Evolutionary conservation across 495 filamentous ascomycete genomes (phyloP).

Genomic region (Cairneyella variabilis): DNA sequence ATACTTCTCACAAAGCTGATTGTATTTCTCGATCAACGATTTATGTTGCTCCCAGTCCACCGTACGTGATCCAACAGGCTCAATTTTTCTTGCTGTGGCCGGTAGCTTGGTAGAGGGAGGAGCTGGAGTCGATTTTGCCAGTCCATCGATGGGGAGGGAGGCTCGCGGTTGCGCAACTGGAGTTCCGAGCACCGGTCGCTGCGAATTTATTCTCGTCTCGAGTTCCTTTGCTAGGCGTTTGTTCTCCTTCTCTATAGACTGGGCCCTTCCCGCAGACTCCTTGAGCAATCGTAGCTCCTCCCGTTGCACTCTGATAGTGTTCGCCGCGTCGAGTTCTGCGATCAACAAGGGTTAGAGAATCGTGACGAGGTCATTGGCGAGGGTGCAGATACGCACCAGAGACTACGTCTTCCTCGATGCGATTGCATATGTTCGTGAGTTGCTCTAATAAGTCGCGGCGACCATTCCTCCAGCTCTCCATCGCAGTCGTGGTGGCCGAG

Average conservation of each 20-base stretch:
- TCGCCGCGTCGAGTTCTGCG: conserved; percentile 19
- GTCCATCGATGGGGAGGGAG: neutral
- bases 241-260: conserved; percentile 17
- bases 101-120: neutral
- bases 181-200: neutral
- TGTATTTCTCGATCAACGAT: conserved; percentile 17
- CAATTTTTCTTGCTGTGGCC: neutral
- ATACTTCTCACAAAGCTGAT: conserved; percentile 13
- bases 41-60: conserved; percentile 10
- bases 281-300: conserved; percentile 17
- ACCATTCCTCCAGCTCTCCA: conserved; percentile 24
- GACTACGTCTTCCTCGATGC: conserved; percentile 12
- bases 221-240: conserved; percentile 9
- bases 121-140: neutral
- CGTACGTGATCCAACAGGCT: neutral
- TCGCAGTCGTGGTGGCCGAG: neutral
- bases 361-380: neutral
- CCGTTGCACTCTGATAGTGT: neutral
- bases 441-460: conserved; percentile 16
- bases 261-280: conserved; percentile 7
- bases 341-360: neutral
- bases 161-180: neutral
- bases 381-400: conserved; percentile 5
- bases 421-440: conserved; percentile 15
- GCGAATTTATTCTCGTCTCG: conserved; percentile 1